Percentiles rank a stretch among this genome's conserved stretches.
phyloP scores from a whole-genome alignment of 2,329 filamentous ascomycete species.

The Cercospora zeina region DNA sequence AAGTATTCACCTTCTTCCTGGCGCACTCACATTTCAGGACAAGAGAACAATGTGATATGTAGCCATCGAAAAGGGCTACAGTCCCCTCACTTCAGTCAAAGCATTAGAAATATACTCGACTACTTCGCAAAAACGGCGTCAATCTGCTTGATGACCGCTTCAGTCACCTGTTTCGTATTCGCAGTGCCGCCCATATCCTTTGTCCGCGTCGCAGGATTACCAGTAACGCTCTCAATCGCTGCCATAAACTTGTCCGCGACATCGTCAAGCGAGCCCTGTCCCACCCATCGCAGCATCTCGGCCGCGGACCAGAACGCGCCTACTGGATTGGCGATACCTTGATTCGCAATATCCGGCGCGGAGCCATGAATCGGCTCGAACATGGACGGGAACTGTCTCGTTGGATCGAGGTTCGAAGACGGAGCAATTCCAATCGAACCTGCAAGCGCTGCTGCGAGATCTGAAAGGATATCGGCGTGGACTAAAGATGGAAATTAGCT shows the following conservation, averaged over 20 bases:
- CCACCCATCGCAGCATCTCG: slow-evolving; percentile 67
- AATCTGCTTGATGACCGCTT: slow-evolving; percentile 57
- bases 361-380: slow-evolving; percentile 60
- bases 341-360: slow-evolving; percentile 59
- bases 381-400: slow-evolving; percentile 59
- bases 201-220: slow-evolving; percentile 54
- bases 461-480: slow-evolving; percentile 55
- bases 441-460: slow-evolving; percentile 68
- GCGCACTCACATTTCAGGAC: no score
- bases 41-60: not conserved
- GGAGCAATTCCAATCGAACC: slow-evolving; percentile 72
- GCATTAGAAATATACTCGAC: not conserved
- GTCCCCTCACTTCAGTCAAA: not conserved
- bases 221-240: slow-evolving; percentile 62
- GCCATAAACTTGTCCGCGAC: slow-evolving; percentile 60
- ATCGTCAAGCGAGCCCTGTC: slow-evolving; percentile 50
- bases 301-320: slow-evolving; percentile 69
- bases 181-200: slow-evolving; percentile 61
- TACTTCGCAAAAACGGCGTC: slow-evolving; percentile 44
- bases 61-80: not conserved
- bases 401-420: slow-evolving; percentile 68
- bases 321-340: slow-evolving; percentile 63
- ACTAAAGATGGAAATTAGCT: slow-evolving; percentile 29
- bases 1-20: no score
- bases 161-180: slow-evolving; percentile 60